Conservation (phyloP, 257 asterid genomes). For the Solanum rostratum region DNA sequence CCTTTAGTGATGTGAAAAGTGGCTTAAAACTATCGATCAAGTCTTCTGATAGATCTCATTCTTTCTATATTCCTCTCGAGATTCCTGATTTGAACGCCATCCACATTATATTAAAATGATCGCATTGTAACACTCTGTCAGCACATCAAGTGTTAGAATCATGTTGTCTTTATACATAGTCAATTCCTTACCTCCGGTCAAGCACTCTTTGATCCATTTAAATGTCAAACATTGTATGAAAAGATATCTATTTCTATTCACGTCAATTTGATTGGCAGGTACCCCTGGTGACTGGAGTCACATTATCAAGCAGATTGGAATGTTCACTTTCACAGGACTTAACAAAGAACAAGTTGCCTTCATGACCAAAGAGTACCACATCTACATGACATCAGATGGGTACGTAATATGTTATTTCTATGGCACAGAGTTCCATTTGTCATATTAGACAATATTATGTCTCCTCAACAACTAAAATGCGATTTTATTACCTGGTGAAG, state of each 20-base stretch:
- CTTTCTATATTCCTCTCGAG: neutral
- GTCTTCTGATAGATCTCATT: neutral
- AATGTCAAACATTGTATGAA: neutral
- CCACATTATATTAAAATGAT: neutral
- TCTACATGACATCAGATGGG: slow-evolving; percentile 98
- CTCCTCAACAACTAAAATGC: neutral
- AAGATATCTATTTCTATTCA: neutral
- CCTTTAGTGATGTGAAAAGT: neutral
- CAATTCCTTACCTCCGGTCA: neutral
- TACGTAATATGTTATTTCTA: slow-evolving; percentile 12
- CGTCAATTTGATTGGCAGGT: slow-evolving; percentile 32
- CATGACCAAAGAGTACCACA: slow-evolving; percentile 85
- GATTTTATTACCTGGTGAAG: neutral
- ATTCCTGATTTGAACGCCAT: neutral
- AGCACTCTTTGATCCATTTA: neutral
- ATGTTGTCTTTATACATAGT: neutral
- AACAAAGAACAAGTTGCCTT: slow-evolving; percentile 69
- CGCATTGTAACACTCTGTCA: neutral
- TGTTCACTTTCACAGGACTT: slow-evolving; percentile 97
- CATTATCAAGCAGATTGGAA: slow-evolving; percentile 95
- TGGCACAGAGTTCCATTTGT: neutral
- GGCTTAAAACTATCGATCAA: neutral
- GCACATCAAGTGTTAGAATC: neutral
- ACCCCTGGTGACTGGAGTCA: slow-evolving; percentile 99
- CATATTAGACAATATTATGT: neutral